These are phyloP conservation scores for Harrya chromipes DNA, from an alignment of 768 basidiomycete species.

Conservation along the genomic window DNA sequence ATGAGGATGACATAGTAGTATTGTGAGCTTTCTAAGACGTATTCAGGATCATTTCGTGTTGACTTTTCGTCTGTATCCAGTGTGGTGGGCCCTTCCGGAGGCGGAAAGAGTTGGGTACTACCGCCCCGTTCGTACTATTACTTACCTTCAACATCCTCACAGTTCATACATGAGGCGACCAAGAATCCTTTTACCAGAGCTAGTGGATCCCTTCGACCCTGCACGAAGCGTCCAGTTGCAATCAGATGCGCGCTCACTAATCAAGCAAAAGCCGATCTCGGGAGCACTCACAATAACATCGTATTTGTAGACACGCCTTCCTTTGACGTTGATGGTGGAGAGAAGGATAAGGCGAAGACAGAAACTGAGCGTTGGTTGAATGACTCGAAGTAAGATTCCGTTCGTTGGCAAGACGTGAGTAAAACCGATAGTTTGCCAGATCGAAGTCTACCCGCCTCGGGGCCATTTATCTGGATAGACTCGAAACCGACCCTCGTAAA, in stretches of 20 bases:
- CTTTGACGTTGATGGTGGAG: background rate
- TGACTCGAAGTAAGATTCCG: background rate
- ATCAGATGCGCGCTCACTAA: constrained; percentile 8
- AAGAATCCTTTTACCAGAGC: background rate
- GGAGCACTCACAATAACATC: constrained; percentile 1
- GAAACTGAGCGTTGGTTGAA: constrained; percentile 8
- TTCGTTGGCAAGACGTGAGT: background rate
- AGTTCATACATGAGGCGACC: constrained; percentile 15
- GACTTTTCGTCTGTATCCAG: constrained; percentile 3
- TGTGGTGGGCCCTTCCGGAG: constrained; percentile 16
- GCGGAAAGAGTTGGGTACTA: constrained; percentile 21
- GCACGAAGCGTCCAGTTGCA: constrained; percentile 2
- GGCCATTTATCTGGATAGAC: constrained; percentile 14
- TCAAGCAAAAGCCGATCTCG: background rate
- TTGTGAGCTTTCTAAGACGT: constrained; percentile 10
- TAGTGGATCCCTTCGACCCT: background rate
- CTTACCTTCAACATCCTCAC: background rate
- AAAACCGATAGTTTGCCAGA: background rate
- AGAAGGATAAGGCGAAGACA: background rate
- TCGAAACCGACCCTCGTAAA: constrained; percentile 1
- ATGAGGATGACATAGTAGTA: constrained; percentile 14
- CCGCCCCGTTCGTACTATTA: background rate
- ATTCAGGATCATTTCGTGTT: background rate
- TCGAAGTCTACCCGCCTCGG: constrained; percentile 5
- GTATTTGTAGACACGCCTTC: constrained; percentile 26